Evolutionary conservation across 2,329 filamentous ascomycete genomes (phyloP), one percentile per base, ranked within the genome.

Genomic region (Whalleya microplaca): DNA sequence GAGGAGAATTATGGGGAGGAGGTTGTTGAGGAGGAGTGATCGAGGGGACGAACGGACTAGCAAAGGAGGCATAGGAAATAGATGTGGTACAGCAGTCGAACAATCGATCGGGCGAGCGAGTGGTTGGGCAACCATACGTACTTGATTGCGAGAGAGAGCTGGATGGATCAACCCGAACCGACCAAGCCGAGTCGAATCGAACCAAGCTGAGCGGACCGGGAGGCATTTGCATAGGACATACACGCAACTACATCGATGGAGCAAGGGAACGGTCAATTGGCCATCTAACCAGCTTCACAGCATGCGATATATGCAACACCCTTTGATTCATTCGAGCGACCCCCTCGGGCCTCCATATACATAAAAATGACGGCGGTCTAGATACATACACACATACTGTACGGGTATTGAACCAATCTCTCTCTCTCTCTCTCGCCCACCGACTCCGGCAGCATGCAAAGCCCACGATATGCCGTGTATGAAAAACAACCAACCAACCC

Each of bases 1-100:
- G 90, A 92, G 69, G 85, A 90, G 66, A 89, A 92, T 69, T 96
- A 96, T 70, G 92, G 92, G 46, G 92, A 96, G 73, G 92, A 96
- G 72, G 84, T 87, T 21, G 77, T 84, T 12, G 86, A 88, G 48
- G 87, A 90, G 42, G 88, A 90, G 53, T 83, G 83, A 51, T 32
- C 21, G 2, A n/a, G n/a, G 12, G 27, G 27, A 6, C 5, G 32
- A 37, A 12, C n/a, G 7, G 6, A 20, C 46, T 5, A 16, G 27
- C 21, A 18, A 18, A 40, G 46, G 10, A 12, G 21, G 32, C 32
- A n/a, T n/a, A 12, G 32, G 3, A 16, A 37, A 12, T 9, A 37
- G 14, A 37, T 37, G 27, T 6, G 5, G 27, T 12, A 37, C 32
- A 7, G 32, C 9, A 12, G n/a, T 16, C 10, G 8, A 37, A 8